Conservation (phyloP, 805 yeast species). For the Candida quercuum region DNA sequence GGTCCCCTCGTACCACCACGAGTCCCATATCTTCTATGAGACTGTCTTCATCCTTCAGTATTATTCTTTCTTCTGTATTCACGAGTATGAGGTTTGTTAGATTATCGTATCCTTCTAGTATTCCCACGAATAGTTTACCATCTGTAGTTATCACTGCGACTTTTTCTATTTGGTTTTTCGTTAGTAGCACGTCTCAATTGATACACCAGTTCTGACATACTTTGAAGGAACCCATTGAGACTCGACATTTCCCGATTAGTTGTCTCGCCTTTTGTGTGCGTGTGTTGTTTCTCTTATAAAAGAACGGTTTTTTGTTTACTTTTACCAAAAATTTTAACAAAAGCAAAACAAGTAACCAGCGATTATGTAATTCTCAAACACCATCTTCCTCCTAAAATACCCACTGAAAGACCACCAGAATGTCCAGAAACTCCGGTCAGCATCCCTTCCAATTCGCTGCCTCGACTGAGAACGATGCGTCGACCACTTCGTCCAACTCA, state of each 20-base stretch:
- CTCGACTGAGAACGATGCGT: background rate
- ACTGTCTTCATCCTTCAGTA: conserved; percentile 30
- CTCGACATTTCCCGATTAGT: conserved; percentile 15
- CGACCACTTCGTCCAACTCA: background rate
- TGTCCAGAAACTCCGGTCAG: background rate
- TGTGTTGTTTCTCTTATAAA: too few species aligned
- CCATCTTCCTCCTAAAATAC: background rate
- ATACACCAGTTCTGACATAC: too few species aligned
- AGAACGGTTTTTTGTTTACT: background rate
- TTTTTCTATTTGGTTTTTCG: too few species aligned
- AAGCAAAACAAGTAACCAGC: background rate
- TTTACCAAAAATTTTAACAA: background rate
- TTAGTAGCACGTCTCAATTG: too few species aligned
- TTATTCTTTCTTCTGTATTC: conserved; percentile 44
- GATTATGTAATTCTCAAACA: background rate
- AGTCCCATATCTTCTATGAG: conserved; percentile 36
- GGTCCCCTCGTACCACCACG: conserved; percentile 53
- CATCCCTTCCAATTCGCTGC: background rate
- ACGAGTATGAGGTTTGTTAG: conserved; percentile 55
- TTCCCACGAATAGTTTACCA: conserved; percentile 46
- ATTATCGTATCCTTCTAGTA: conserved; percentile 57
- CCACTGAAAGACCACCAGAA: background rate
- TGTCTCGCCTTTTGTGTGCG: background rate
- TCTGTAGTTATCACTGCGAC: conserved; percentile 55
- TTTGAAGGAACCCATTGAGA: conserved; percentile 17